phyloP scores from a whole-genome alignment of 1,284 basidiomycete genomes.

The Naganishia sp. region DNA sequence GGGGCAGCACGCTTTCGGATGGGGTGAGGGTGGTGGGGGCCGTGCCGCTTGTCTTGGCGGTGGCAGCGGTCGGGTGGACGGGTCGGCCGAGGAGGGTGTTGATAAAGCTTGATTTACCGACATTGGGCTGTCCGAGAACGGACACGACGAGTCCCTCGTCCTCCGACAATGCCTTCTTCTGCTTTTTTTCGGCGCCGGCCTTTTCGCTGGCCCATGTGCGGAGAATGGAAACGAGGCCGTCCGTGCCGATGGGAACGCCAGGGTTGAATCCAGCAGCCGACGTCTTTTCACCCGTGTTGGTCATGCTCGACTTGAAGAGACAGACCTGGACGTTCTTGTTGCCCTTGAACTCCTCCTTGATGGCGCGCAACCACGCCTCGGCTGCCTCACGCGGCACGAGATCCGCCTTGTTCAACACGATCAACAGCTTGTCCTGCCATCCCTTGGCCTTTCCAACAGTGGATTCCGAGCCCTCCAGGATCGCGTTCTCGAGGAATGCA shows the following conservation, averaged over 20 bases:
- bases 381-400: constrained; percentile 79
- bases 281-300: constrained; percentile 44
- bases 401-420: constrained; percentile 86
- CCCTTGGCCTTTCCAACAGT: constrained; percentile 50
- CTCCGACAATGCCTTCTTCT: constrained; percentile 8
- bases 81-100: constrained; percentile 65
- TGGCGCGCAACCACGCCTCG: constrained; percentile 69
- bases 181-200: constrained; percentile 3
- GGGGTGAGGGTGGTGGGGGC: constrained; percentile 70
- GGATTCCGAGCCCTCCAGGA: constrained; percentile 39
- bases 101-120: constrained; percentile 78
- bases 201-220: constrained; percentile 23
- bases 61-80: constrained; percentile 55
- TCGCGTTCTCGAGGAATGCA: constrained; percentile 64
- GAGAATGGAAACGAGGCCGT: constrained; percentile 25
- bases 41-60: constrained; percentile 60
- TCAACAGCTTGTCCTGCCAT: constrained; percentile 57
- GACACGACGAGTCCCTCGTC: constrained; percentile 61
- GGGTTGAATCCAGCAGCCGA: constrained; percentile 12
- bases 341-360: constrained; percentile 60
- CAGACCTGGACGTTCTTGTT: constrained; percentile 47
- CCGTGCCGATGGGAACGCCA: constrained; percentile 26
- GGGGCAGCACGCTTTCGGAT: constrained; percentile 62
- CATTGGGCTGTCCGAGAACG: constrained; percentile 69
- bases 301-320: constrained; percentile 74